Percentiles rank a stretch among this genome's conserved stretches.
Conservation (phyloP, 352 stramenopile genomes). For the Aphanomyces astaci region DNA sequence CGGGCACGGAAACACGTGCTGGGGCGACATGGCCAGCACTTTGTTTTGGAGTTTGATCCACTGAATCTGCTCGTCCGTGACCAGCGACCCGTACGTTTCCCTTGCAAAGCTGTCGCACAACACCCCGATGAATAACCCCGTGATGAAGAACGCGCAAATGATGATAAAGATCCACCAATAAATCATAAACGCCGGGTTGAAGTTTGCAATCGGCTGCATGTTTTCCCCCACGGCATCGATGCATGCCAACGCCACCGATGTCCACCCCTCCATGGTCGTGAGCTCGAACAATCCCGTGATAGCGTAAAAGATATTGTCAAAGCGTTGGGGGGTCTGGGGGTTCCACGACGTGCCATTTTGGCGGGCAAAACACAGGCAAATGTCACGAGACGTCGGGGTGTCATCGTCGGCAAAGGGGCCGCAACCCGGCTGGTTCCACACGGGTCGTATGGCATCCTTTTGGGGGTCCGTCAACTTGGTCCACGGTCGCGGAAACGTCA, state of each 20-base stretch:
- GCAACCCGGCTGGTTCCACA: conserved; percentile 33
- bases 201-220: conserved; percentile 86
- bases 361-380: conserved; percentile 52
- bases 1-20: conserved; percentile 56
- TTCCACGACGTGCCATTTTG: conserved; percentile 35
- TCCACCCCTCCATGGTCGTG: conserved; percentile 88
- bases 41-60: conserved; percentile 80
- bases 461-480: conserved; percentile 28
- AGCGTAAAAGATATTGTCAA: conserved; percentile 72
- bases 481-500: conserved; percentile 39
- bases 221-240: conserved; percentile 82
- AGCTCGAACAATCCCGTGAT: conserved; percentile 90
- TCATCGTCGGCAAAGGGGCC: conserved; percentile 26
- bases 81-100: conserved; percentile 41
- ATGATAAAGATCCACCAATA: conserved; percentile 90
- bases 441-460: conserved; percentile 37
- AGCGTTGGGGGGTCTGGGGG: conserved; percentile 45
- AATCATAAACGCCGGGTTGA: conserved; percentile 63
- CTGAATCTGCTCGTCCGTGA: conserved; percentile 86
- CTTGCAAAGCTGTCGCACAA: conserved; percentile 93
- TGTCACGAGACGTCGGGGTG: conserved; percentile 44
- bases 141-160: conserved; percentile 89
- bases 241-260: conserved; percentile 83
- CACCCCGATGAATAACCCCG: conserved; percentile 91
- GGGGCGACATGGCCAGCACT: conserved; percentile 51